These are phyloP conservation scores for Clavulina sp. DNA, from an alignment of 768 basidiomycete species.

Conservation along the genomic window DNA sequence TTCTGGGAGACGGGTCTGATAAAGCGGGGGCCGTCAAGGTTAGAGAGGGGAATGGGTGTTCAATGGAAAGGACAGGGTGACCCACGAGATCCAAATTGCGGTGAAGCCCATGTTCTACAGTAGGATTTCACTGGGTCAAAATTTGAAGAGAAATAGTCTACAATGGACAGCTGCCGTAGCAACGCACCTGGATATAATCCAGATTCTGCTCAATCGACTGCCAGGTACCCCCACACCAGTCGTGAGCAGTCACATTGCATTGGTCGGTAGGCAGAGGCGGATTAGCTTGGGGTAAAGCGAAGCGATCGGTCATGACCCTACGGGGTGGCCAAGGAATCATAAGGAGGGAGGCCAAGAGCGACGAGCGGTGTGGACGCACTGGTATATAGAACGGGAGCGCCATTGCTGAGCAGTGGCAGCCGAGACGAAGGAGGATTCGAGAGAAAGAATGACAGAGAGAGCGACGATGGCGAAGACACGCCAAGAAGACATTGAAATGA, in stretches of 20 bases:
- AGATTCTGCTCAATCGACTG: constrained; percentile 46
- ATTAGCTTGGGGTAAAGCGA: constrained; percentile 43
- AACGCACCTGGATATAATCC: constrained; percentile 58
- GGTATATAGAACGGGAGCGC: constrained; percentile 66
- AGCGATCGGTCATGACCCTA: constrained; percentile 51
- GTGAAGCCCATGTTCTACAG: constrained; percentile 9
- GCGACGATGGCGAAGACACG: neutral
- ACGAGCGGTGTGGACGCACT: constrained; percentile 19
- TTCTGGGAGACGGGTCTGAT: constrained; percentile 65
- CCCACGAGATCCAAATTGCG: constrained; percentile 10
- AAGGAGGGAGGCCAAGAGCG: neutral
- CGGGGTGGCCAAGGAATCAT: neutral
- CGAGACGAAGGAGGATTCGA: constrained; percentile 18
- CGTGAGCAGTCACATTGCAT: constrained; percentile 43
- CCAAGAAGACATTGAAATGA: neutral
- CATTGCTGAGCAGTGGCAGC: constrained; percentile 57
- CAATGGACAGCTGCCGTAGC: constrained; percentile 16
- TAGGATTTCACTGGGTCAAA: neutral
- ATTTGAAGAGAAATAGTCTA: neutral
- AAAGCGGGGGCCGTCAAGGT: neutral
- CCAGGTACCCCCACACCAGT: constrained; percentile 84
- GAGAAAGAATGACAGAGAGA: constrained; percentile 3
- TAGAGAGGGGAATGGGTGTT: neutral
- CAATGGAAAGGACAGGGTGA: neutral
- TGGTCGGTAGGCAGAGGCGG: constrained; percentile 22